These are phyloP conservation scores for Lachancea sp. DNA, from an alignment of 805 yeast species.

Conservation along the genomic window DNA sequence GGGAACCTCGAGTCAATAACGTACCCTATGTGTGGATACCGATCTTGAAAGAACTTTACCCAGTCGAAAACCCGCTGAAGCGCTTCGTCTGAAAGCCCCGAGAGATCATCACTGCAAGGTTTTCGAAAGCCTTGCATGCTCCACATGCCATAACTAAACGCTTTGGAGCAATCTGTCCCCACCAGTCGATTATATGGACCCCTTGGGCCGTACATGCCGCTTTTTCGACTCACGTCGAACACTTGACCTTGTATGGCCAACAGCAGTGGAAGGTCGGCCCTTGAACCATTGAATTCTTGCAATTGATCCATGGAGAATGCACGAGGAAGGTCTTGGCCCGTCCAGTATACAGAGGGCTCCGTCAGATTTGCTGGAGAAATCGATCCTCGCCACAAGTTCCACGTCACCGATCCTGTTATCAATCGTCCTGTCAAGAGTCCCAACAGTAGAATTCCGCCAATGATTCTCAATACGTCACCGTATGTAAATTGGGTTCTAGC, in stretches of 20 bases:
- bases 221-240: constrained; percentile 21
- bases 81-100: constrained; percentile 10
- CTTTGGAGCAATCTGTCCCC: constrained; percentile 22
- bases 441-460: constrained; percentile 12
- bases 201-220: constrained; percentile 21
- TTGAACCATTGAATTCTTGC: constrained; percentile 7
- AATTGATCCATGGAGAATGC: constrained; percentile 6
- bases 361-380: neutral
- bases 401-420: constrained; percentile 8
- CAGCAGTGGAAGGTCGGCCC: constrained; percentile 8
- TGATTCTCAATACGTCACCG: constrained; percentile 16
- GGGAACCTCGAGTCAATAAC: neutral
- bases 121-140: constrained; percentile 15
- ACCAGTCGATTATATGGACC: constrained; percentile 22
- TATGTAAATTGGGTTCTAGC: constrained; percentile 10
- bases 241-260: constrained; percentile 21
- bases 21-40: constrained; percentile 21
- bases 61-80: constrained; percentile 17
- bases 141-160: constrained; percentile 17
- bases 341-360: constrained; percentile 12
- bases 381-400: neutral
- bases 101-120: constrained; percentile 11
- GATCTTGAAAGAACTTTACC: constrained; percentile 16
- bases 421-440: constrained; percentile 9
- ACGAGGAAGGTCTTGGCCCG: constrained; percentile 5